Percentiles rank a stretch among this genome's conserved stretches.
Evolutionary conservation across 345 rosid genomes (phyloP).

Genomic region (Eutrema yunnanense): DNA sequence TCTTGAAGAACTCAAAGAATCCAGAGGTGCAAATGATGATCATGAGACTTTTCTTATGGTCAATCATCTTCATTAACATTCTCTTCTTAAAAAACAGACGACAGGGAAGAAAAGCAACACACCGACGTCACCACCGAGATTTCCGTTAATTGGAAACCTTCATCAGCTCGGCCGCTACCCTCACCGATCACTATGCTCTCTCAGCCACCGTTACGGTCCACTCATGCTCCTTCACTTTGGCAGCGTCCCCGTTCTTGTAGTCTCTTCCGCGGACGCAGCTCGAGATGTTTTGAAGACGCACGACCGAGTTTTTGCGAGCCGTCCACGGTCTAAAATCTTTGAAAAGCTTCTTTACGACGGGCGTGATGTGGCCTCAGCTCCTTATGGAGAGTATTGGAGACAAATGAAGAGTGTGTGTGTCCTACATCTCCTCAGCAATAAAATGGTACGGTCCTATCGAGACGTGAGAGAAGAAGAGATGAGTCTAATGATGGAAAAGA

Average conservation of each 20-base stretch:
- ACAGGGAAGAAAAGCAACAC: too few relatives aligned
- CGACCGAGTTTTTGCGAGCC: slow-evolving; percentile 39
- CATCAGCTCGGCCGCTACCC: slow-evolving; percentile 42
- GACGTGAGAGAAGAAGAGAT: slow-evolving; percentile 44
- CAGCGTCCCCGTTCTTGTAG: slow-evolving; percentile 32
- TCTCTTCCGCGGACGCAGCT: slow-evolving; percentile 51
- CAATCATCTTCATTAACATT: too few relatives aligned
- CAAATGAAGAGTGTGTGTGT: slow-evolving; percentile 46
- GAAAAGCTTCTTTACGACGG: slow-evolving; percentile 38
- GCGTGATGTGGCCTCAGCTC: slow-evolving; percentile 36
- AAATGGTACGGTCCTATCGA: slow-evolving; percentile 37
- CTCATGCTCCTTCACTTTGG: slow-evolving; percentile 58
- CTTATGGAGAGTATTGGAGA: slow-evolving; percentile 71
- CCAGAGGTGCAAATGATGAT: too few relatives aligned
- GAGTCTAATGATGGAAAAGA: slow-evolving; percentile 16
- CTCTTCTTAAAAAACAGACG: too few relatives aligned
- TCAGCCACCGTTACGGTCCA: slow-evolving; percentile 43
- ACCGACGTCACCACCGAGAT: neutral
- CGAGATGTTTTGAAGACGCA: slow-evolving; percentile 45
- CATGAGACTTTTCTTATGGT: too few relatives aligned
- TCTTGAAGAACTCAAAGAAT: too few relatives aligned
- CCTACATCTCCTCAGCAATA: slow-evolving; percentile 39
- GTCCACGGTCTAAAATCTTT: slow-evolving; percentile 26
- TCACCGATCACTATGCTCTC: slow-evolving; percentile 38
- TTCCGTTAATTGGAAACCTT: slow-evolving; percentile 55